Percentiles rank a stretch among this genome's conserved stretches.
Evolutionary conservation across 2,329 filamentous ascomycete genomes (phyloP).

Genomic region (Chaetomiaceae sp.): DNA sequence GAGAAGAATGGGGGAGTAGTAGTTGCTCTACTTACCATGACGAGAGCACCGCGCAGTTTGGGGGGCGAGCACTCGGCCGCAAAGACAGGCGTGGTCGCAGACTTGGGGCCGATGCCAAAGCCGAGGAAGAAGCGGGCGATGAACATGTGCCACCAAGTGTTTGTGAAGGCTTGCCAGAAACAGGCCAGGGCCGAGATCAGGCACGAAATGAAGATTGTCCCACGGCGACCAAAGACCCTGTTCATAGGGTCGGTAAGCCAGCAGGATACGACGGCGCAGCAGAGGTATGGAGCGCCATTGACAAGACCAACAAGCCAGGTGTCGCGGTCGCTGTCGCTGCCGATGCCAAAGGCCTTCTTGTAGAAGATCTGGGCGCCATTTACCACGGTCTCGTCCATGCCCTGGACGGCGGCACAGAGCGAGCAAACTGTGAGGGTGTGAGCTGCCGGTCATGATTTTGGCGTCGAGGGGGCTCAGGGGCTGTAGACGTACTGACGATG

Average conservation of each 20-base stretch:
- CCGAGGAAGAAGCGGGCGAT: conserved; percentile 65
- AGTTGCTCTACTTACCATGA: conserved; percentile 46
- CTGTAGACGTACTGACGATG: conserved; percentile 43
- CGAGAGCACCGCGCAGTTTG: conserved; percentile 59
- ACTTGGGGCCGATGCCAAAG: conserved; percentile 66
- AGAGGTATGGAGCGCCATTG: conserved; percentile 59
- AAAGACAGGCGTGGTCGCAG: conserved; percentile 64
- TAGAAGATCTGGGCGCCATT: conserved; percentile 66
- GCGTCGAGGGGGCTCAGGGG: background rate
- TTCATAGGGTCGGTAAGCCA: conserved; percentile 73
- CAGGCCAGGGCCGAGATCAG: conserved; percentile 53
- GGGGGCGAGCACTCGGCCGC: conserved; percentile 64
- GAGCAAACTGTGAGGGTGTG: conserved; percentile 45
- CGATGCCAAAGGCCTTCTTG: conserved; percentile 56
- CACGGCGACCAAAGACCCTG: conserved; percentile 62
- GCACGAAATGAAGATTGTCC: conserved; percentile 64
- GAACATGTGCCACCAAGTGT: conserved; percentile 62
- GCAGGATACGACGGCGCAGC: conserved; percentile 64
- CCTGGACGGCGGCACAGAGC: conserved; percentile 65
- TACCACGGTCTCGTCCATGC: conserved; percentile 67
- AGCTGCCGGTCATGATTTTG: background rate
- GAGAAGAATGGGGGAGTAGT: too few relatives aligned
- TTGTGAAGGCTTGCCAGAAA: conserved; percentile 46
- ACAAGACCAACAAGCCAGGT: conserved; percentile 58
- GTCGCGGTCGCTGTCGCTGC: conserved; percentile 42